Percentiles rank a stretch among this genome's conserved stretches.
Conservation (phyloP, 2,329 filamentous ascomycete genomes). For the Scytalidium sp. region DNA sequence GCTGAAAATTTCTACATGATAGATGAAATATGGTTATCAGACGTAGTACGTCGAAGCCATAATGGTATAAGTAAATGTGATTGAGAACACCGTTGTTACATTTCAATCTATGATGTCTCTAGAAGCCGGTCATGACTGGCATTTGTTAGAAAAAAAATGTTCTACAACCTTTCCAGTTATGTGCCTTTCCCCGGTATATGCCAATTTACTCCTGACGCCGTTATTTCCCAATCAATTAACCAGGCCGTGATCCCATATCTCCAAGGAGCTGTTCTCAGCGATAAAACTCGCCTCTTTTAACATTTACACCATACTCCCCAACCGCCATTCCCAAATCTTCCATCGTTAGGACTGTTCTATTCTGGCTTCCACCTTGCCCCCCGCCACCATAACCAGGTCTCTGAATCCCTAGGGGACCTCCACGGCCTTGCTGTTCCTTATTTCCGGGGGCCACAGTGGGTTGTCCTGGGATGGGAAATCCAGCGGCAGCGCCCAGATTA, state of each 20-base stretch:
- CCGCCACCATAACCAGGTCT: constrained; percentile 81
- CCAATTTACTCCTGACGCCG: neutral
- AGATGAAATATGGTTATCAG: too few relatives aligned
- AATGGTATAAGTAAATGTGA: too few relatives aligned
- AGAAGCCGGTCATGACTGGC: neutral
- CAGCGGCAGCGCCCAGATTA: constrained; percentile 72
- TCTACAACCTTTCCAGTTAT: neutral
- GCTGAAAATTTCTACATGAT: too few relatives aligned
- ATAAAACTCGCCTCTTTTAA: constrained; percentile 97
- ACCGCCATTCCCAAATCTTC: constrained; percentile 98
- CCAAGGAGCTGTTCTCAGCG: constrained; percentile 44
- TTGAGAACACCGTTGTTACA: neutral
- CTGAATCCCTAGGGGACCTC: constrained; percentile 52
- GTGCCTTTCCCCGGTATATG: neutral
- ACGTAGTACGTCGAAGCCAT: too few relatives aligned
- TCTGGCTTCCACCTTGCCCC: constrained; percentile 83
- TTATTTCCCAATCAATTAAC: neutral
- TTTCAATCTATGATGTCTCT: neutral
- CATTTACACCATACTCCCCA: constrained; percentile 94
- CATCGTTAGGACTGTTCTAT: constrained; percentile 94
- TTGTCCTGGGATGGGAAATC: constrained; percentile 64
- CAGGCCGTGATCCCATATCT: neutral
- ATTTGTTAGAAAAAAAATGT: neutral
- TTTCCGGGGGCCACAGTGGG: constrained; percentile 51
- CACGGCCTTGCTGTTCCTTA: constrained; percentile 52